Percentiles rank a stretch among this genome's conserved stretches.
Evolutionary conservation across 2,329 filamentous ascomycete species (phyloP).

Genomic region (Acrocalymma vagum): DNA sequence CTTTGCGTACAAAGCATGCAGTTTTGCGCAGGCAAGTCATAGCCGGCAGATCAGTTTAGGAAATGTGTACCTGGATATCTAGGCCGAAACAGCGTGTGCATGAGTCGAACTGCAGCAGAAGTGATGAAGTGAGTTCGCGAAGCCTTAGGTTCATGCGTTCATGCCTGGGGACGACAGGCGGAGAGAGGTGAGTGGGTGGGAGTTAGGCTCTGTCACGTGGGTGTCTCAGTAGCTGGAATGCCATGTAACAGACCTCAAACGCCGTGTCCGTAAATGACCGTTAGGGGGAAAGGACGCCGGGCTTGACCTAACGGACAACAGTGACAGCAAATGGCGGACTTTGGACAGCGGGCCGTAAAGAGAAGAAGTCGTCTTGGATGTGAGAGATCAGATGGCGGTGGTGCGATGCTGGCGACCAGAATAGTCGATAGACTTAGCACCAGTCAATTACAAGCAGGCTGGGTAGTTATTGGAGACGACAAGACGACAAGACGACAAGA

Average conservation of each 20-base stretch:
- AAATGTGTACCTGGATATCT: slow-evolving; percentile 35
- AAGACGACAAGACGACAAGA: too few species aligned
- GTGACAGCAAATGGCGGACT: background rate
- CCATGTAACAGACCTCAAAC: slow-evolving; percentile 51
- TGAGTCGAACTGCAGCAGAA: slow-evolving; percentile 28
- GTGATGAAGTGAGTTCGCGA: slow-evolving; percentile 35
- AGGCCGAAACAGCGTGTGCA: slow-evolving; percentile 44
- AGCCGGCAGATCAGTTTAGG: too few species aligned
- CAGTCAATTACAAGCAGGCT: too few species aligned
- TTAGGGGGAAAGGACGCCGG: slow-evolving; percentile 19
- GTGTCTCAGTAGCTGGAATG: slow-evolving; percentile 42
- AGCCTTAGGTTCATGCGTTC: slow-evolving; percentile 44
- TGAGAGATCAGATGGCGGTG: slow-evolving; percentile 29
- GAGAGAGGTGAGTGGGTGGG: slow-evolving; percentile 28
- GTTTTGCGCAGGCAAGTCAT: slow-evolving; percentile 20
- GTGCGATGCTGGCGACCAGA: slow-evolving; percentile 40
- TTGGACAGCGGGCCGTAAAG: background rate
- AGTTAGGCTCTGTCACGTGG: slow-evolving; percentile 38
- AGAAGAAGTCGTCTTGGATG: too few species aligned
- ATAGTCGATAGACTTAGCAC: too few species aligned
- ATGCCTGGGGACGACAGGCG: slow-evolving; percentile 35
- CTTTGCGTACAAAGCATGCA: slow-evolving; percentile 22
- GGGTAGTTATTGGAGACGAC: slow-evolving; percentile 30
- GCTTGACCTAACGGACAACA: too few species aligned
- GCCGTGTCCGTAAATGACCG: slow-evolving; percentile 25